Conservation (phyloP, 139 green algal species). For the Haematococcus lacustris region DNA sequence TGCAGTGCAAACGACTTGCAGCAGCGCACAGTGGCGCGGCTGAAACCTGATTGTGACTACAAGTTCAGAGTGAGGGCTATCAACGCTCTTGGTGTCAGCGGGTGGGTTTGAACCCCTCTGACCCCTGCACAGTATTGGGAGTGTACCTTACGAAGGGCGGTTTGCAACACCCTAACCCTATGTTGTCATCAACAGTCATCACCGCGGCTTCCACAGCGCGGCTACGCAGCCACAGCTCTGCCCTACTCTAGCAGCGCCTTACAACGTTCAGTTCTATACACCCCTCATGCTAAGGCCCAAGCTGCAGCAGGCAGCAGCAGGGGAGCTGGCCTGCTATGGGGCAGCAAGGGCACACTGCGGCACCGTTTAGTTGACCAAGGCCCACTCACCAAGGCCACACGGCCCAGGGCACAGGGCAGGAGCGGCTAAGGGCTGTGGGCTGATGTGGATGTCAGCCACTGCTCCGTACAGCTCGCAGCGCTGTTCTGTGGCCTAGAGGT, state of each 20-base stretch:
- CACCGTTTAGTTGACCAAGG: no score
- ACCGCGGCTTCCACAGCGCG: neutral
- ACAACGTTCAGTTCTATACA: neutral
- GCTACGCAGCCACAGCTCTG: neutral
- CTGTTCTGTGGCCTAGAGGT: neutral
- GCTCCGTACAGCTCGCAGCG: neutral
- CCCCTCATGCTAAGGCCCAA: neutral
- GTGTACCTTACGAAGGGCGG: no score
- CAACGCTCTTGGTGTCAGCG: neutral
- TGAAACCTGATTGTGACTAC: slow-evolving; percentile 5
- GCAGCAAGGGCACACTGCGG: no score
- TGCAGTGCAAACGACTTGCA: slow-evolving; percentile 2
- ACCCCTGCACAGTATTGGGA: no score
- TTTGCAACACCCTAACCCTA: no score
- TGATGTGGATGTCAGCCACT: neutral
- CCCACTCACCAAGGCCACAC: no score
- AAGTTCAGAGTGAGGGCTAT: slow-evolving; percentile 5
- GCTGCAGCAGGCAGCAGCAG: no score
- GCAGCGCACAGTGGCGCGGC: slow-evolving; percentile 5
- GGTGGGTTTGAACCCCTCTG: no score
- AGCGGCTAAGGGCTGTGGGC: neutral
- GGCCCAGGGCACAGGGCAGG: neutral
- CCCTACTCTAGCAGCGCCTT: neutral
- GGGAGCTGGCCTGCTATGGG: no score
- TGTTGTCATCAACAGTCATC: neutral